phyloP scores from a whole-genome alignment of 306 rosid species.

The Sphenostylis stenocarpa region DNA sequence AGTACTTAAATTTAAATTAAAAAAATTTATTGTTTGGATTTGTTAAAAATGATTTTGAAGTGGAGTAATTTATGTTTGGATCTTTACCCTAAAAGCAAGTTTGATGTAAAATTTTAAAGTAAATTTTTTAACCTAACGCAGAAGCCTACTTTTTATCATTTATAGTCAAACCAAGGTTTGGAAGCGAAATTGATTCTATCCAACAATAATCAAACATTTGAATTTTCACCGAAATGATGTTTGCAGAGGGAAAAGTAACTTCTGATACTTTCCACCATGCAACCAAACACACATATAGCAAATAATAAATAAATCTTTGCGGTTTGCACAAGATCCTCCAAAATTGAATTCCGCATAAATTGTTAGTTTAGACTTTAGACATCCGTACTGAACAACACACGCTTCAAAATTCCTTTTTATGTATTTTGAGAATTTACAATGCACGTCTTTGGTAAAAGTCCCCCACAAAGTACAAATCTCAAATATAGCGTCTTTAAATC shows the following conservation, averaged over 20 bases:
- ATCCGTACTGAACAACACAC: background rate
- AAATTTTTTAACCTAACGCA: background rate
- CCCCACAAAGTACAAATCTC: background rate
- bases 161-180: background rate
- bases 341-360: background rate
- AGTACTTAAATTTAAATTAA: background rate
- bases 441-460: background rate
- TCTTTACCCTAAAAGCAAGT: background rate
- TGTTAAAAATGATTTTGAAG: background rate
- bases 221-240: background rate
- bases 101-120: background rate
- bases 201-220: background rate
- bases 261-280: background rate
- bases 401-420: background rate
- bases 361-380: background rate
- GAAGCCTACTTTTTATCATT: background rate
- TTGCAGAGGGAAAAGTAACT: background rate
- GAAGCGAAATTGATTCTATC: background rate
- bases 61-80: background rate
- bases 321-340: slow-evolving; percentile 5
- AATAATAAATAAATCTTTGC: background rate
- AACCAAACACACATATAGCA: background rate
- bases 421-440: slow-evolving; percentile 4
- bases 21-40: background rate
- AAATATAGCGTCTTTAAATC: slow-evolving; percentile 2